Evolutionary conservation across 768 basidiomycete genomes (phyloP).

Genomic region (Leccinum longicurvipes): DNA sequence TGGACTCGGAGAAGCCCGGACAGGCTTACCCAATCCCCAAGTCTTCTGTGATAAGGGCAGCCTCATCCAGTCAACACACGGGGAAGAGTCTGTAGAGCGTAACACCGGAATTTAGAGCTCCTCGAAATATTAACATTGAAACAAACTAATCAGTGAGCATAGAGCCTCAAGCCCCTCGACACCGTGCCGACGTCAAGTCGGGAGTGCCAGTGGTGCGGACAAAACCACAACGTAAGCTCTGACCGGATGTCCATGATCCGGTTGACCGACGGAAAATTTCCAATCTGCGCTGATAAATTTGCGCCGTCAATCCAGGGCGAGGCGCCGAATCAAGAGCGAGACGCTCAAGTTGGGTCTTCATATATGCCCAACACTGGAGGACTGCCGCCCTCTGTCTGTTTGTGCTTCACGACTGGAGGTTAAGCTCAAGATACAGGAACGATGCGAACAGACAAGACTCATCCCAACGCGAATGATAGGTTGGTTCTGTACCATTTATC

Average conservation of each 20-base stretch:
- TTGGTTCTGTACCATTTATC: neutral
- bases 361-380: neutral
- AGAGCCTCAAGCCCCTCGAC: neutral
- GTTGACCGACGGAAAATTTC: neutral
- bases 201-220: neutral
- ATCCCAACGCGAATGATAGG: neutral
- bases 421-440: neutral
- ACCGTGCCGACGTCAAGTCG: neutral
- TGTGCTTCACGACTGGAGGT: neutral
- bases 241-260: neutral
- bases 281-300: neutral
- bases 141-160: neutral
- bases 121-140: neutral
- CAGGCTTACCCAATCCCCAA: no score
- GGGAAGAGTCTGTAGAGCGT: no score
- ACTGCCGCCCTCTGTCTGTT: neutral
- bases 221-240: neutral
- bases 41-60: no score
- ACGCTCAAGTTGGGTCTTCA: neutral
- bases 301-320: neutral
- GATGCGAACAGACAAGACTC: neutral
- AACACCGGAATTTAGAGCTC: neutral
- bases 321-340: neutral
- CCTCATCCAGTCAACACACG: no score
- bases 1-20: no score